phyloP scores from a whole-genome alignment of 805 yeast genomes.

The Candida germanica region DNA sequence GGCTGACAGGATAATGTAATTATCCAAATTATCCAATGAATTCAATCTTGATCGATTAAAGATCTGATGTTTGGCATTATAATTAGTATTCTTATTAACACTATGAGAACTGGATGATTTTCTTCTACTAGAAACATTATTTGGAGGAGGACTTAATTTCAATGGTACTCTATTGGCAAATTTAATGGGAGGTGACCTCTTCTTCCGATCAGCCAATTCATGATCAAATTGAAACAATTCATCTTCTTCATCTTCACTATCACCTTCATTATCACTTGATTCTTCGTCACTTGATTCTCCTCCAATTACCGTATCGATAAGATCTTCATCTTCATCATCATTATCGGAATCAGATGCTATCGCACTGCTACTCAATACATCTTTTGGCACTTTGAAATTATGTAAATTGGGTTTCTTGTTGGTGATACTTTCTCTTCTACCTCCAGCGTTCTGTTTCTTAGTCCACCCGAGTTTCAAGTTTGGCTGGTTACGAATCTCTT shows the following conservation, averaged over 20 bases:
- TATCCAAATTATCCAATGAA: conserved; percentile 41
- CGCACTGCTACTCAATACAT: conserved; percentile 18
- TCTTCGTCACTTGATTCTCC: conserved; percentile 17
- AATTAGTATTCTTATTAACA: conserved; percentile 12
- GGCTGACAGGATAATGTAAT: conserved; percentile 40
- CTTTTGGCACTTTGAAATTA: conserved; percentile 45
- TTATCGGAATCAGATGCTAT: conserved; percentile 33
- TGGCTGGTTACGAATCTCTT: conserved; percentile 34
- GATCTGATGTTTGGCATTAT: conserved; percentile 25
- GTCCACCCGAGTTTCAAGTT: conserved; percentile 37
- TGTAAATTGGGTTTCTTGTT: conserved; percentile 44
- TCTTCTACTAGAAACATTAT: conserved; percentile 25
- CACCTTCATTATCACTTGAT: conserved; percentile 34
- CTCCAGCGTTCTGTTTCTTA: conserved; percentile 25
- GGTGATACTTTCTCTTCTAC: conserved; percentile 54
- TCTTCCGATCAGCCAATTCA: conserved; percentile 11
- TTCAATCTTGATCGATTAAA: conserved; percentile 40
- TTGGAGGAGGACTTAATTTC: conserved; percentile 38
- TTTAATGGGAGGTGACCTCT: conserved; percentile 32
- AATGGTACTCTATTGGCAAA: conserved; percentile 44
- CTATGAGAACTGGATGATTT: conserved; percentile 26
- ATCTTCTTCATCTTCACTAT: conserved; percentile 24
- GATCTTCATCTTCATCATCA: conserved; percentile 15
- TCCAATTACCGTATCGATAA: conserved; percentile 28
- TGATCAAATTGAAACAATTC: conserved; percentile 17